Percentiles rank a stretch among this genome's conserved stretches.
Conservation (phyloP, 495 filamentous ascomycete species). For the Lophiotrema nucula region DNA sequence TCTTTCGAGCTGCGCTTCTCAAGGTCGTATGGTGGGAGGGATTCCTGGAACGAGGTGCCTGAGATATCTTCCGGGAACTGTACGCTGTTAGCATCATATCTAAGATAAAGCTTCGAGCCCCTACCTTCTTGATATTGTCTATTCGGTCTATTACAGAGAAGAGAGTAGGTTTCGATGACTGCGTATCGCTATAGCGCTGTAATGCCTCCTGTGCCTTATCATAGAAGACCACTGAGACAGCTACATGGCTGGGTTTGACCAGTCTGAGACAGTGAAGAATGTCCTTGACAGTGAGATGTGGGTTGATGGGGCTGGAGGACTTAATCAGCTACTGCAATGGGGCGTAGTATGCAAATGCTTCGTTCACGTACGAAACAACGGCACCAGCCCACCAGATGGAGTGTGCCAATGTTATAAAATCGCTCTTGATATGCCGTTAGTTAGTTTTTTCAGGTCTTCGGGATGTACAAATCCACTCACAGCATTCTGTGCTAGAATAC, state of each 20-base stretch:
- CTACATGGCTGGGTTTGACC: conserved; percentile 3
- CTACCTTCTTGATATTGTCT: conserved; percentile 2
- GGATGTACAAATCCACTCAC: too few species aligned
- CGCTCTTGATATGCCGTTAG: conserved; percentile 1
- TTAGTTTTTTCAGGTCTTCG: neutral
- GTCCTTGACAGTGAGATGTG: conserved; percentile 13
- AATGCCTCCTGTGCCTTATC: conserved; percentile 10
- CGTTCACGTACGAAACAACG: conserved; percentile 18
- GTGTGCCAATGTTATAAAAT: conserved; percentile 17
- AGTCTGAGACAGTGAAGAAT: conserved; percentile 16
- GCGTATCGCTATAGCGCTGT: neutral
- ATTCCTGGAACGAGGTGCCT: neutral
- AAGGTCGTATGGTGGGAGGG: conserved; percentile 10
- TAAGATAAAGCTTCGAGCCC: neutral
- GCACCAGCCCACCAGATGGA: conserved; percentile 17
- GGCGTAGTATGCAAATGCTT: too few species aligned
- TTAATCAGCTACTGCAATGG: too few species aligned
- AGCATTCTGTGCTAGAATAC: conserved; percentile 13
- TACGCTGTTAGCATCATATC: neutral
- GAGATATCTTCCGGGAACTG: conserved; percentile 16
- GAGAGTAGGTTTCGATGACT: neutral
- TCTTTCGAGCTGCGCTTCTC: conserved; percentile 4
- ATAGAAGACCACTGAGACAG: conserved; percentile 10
- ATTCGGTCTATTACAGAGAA: conserved; percentile 10
- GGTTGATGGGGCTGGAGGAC: conserved; percentile 17